Evolutionary conservation across 352 stramenopile genomes (phyloP), one percentile per base, ranked within the genome.

Genomic region (Phytophthora sansomeana): DNA sequence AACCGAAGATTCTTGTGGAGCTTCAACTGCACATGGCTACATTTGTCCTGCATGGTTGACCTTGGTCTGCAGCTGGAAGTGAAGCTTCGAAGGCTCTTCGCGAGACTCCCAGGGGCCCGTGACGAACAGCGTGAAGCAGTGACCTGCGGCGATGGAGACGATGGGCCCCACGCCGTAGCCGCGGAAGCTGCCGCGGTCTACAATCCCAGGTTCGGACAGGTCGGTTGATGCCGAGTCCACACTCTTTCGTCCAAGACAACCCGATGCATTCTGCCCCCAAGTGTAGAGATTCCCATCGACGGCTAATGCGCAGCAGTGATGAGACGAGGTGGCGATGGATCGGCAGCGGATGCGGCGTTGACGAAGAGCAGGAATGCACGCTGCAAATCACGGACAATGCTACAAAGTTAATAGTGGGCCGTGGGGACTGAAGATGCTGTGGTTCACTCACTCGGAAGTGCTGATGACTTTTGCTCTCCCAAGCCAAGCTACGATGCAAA

Each of bases 271-370:
- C 28, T 82, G 78, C 0, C 85, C 85, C 85, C 85, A 93, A 0
- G 83, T 90, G 63, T 90, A 92, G 24, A 93, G 59, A n/a, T 80
- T 74, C 1, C 83, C 83, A 28, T 92, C 82, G 0, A 64, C 58
- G 3, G 67, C 82, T 19, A 93, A 66, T 7, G 81, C 80, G 10
- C 77, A 80, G 28, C 72, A 80, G 59, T 93, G 85, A 44, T 85
- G 72, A 10, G 85, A 89, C 1, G 83, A 89, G 5, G 69, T 78
- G 0, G 74, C 67, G 29, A 93, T 77, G 9, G 72, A 48, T 5
- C 65, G 53, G 33, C 85, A 92, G 10, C 73, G 79, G 6, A 91
- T 49, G 39, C 73, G 77, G 28, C 81, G 81, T 28, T 86, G 69
- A 14, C 80, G 69, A 30, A 93, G 67, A 17, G 81, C 63, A 28